Evolutionary conservation across 176 grass and related monocot species (phyloP).

Genomic region (Elymus sibiricus): DNA sequence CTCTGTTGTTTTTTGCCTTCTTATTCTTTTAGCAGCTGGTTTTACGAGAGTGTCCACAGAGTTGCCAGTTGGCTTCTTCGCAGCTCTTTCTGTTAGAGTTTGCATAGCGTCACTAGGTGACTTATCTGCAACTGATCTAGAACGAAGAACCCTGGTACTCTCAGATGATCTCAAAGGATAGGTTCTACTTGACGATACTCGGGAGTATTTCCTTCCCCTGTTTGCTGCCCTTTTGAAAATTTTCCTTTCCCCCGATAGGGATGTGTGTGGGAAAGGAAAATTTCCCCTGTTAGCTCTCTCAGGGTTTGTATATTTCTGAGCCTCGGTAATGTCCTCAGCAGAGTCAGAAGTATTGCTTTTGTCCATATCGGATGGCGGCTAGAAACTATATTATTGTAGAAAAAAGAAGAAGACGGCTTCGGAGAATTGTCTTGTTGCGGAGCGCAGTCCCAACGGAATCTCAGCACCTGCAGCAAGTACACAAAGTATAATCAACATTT

Average conservation of each 20-base stretch:
- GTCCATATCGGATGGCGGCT: constrained; percentile 23
- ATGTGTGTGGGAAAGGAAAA: constrained; percentile 14
- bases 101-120: constrained; percentile 28
- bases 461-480: constrained; percentile 15
- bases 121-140: constrained; percentile 22
- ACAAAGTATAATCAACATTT: constrained; percentile 1
- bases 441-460: background rate
- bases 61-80: constrained; percentile 20
- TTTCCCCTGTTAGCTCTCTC: constrained; percentile 18
- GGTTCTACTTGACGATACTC: constrained; percentile 8
- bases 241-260: constrained; percentile 26
- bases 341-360: constrained; percentile 16
- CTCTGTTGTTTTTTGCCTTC: constrained; percentile 17
- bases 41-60: constrained; percentile 3
- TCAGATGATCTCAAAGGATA: constrained; percentile 53
- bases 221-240: constrained; percentile 34
- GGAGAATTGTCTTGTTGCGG: background rate
- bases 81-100: background rate
- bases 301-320: constrained; percentile 8
- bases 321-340: constrained; percentile 1
- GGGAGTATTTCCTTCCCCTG: constrained; percentile 33
- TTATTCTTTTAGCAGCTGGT: constrained; percentile 14
- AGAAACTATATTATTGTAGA: background rate
- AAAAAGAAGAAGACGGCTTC: background rate
- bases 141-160: constrained; percentile 45